A percentile compares a stretch with the other conserved stretches of the same genome.
These are phyloP conservation scores for Aspergillus campestris DNA, from an alignment of 495 filamentous ascomycete species.

Conservation along the genomic window DNA sequence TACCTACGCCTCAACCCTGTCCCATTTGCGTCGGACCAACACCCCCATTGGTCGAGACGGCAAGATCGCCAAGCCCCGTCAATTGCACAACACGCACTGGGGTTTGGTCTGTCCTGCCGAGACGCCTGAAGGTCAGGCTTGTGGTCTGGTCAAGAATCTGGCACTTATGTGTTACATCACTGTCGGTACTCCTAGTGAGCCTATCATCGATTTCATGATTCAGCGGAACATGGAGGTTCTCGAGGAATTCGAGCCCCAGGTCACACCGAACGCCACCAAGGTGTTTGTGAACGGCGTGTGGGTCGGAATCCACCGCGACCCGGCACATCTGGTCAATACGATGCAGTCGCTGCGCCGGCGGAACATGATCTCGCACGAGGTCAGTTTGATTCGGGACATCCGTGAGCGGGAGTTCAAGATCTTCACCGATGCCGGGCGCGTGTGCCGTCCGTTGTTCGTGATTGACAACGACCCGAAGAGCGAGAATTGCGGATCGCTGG, in stretches of 20 bases:
- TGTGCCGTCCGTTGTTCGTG: conserved; percentile 86
- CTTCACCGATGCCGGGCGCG: conserved; percentile 92
- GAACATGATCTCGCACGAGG: conserved; percentile 73
- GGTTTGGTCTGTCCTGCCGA: conserved; percentile 95
- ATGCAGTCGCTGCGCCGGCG: conserved; percentile 70
- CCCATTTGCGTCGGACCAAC: conserved; percentile 93
- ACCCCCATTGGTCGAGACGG: conserved; percentile 96
- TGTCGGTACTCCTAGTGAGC: conserved; percentile 80
- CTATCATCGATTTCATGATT: conserved; percentile 91
- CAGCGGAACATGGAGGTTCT: conserved; percentile 89
- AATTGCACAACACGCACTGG: conserved; percentile 99
- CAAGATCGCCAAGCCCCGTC: conserved; percentile 95
- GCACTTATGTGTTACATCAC: conserved; percentile 97
- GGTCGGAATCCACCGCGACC: conserved; percentile 81
- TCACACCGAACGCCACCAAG: conserved; percentile 89
- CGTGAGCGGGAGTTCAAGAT: conserved; percentile 97
- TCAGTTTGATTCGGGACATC: conserved; percentile 89
- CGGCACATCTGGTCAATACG: conserved; percentile 66
- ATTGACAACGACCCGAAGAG: conserved; percentile 68
- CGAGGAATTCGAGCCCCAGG: conserved; percentile 88
- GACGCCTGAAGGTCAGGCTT: conserved; percentile 97
- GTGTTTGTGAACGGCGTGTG: conserved; percentile 97
- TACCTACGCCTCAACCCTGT: conserved; percentile 91
- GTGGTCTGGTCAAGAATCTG: conserved; percentile 95
- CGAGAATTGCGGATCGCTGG: conserved; percentile 63